Percentiles rank a stretch among this genome's conserved stretches.
These are phyloP conservation scores for Pseudoturritis turrita DNA, from an alignment of 345 rosid species.

Conservation along the genomic window DNA sequence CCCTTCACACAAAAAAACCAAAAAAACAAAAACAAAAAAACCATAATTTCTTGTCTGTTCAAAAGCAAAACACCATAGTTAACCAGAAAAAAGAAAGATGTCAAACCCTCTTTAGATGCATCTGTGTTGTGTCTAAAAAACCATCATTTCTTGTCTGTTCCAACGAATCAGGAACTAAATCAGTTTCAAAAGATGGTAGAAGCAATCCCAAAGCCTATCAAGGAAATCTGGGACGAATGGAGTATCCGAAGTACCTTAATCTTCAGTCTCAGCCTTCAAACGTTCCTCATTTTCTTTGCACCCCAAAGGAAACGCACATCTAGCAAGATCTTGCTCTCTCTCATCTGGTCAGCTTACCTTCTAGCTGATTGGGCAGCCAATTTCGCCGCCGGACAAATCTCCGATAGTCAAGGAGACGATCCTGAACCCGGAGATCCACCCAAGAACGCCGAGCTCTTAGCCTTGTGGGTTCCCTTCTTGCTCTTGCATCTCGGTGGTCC, in stretches of 20 bases:
- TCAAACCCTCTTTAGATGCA: not conserved
- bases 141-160: not conserved
- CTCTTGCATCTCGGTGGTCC: constrained; percentile 45
- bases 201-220: constrained; percentile 14
- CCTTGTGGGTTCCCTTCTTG: constrained; percentile 38
- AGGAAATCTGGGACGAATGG: constrained; percentile 26
- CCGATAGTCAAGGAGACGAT: constrained; percentile 27
- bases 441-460: not conserved
- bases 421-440: not conserved
- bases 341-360: constrained; percentile 33
- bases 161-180: not conserved
- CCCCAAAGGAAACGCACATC: constrained; percentile 24
- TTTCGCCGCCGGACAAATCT: constrained; percentile 27
- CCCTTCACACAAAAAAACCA: not conserved
- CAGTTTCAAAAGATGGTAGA: constrained; percentile 2
- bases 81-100: not conserved
- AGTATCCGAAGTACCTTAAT: constrained; percentile 24
- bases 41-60: no score
- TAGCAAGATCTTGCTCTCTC: not conserved
- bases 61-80: not conserved
- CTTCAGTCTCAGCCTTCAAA: constrained; percentile 33
- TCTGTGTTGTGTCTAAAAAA: not conserved
- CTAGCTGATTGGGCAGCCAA: constrained; percentile 31
- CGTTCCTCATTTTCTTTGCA: constrained; percentile 29
- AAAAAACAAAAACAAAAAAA: not conserved